A percentile compares a stretch with the other conserved stretches of the same genome.
These are phyloP conservation scores for Lineolata rhizophorae DNA, from an alignment of 495 filamentous ascomycete species.

Conservation along the genomic window DNA sequence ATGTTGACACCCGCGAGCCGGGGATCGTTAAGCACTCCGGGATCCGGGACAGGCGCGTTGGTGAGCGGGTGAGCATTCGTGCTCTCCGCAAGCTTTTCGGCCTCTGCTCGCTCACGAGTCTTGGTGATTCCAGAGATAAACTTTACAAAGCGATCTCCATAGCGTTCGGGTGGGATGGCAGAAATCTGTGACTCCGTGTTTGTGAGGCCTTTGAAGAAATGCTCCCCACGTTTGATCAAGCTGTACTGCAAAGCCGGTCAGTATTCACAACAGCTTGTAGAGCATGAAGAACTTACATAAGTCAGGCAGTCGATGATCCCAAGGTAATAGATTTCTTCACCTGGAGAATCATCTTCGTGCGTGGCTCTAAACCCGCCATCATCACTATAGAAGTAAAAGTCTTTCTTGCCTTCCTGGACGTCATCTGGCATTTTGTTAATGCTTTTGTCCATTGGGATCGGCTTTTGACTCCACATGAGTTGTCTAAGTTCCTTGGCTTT, in stretches of 20 bases:
- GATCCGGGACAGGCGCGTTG: too few species aligned
- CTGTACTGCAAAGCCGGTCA: constrained; percentile 40
- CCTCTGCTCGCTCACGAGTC: constrained; percentile 54
- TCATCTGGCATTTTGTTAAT: constrained; percentile 77
- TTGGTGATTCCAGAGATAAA: constrained; percentile 85
- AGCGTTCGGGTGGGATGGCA: constrained; percentile 73
- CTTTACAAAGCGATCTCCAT: constrained; percentile 82
- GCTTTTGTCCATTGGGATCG: constrained; percentile 71
- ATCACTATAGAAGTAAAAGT: constrained; percentile 68
- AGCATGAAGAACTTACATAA: constrained; percentile 45
- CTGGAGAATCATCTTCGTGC: constrained; percentile 65
- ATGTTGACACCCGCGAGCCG: constrained; percentile 19
- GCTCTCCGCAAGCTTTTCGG: constrained; percentile 24
- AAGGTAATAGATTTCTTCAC: constrained; percentile 90
- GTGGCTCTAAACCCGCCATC: constrained; percentile 89
- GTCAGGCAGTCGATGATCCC: constrained; percentile 97
- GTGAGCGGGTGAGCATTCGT: background rate
- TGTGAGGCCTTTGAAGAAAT: constrained; percentile 84
- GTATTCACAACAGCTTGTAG: too few species aligned
- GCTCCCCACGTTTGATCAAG: constrained; percentile 67
- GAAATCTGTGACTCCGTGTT: constrained; percentile 69
- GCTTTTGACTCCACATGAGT: constrained; percentile 78
- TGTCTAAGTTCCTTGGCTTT: constrained; percentile 84
- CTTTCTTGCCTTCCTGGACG: constrained; percentile 43
- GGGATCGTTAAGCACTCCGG: constrained; percentile 12